These are phyloP conservation scores for Cynara cardunculus DNA, from an alignment of 129 eudicot genomes.

Conservation along the genomic window DNA sequence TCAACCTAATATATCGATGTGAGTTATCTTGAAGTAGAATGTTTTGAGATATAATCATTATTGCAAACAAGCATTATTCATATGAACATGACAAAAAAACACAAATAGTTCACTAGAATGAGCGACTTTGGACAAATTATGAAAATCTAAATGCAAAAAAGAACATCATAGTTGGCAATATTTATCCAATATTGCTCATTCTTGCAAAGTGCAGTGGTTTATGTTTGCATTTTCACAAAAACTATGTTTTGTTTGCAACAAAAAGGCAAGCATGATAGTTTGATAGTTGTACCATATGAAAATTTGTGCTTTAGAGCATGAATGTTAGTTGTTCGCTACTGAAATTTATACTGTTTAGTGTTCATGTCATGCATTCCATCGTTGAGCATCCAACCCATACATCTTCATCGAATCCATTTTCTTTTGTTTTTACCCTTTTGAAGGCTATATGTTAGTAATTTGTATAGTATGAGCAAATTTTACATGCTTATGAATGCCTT, in stretches of 20 bases:
- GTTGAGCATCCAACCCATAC: too few species aligned
- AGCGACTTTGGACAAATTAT: not conserved
- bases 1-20: not conserved
- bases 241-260: not conserved
- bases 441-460: not conserved
- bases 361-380: not conserved
- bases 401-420: too few species aligned
- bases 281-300: not conserved
- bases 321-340: not conserved
- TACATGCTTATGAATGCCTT: constrained; percentile 17
- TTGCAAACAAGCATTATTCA: not conserved
- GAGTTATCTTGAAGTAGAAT: not conserved
- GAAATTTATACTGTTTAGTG: not conserved
- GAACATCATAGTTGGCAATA: not conserved
- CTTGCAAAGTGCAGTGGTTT: not conserved
- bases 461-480: constrained; percentile 37
- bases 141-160: constrained; percentile 2
- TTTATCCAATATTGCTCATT: not conserved
- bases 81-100: not conserved
- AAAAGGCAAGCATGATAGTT: not conserved
- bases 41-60: not conserved
- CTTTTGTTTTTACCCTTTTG: not conserved
- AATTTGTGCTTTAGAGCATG: not conserved
- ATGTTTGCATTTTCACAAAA: not conserved
- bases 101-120: not conserved